Evolutionary conservation across 2,329 filamentous ascomycete genomes (phyloP).

Genomic region (Colletotrichum sp.): DNA sequence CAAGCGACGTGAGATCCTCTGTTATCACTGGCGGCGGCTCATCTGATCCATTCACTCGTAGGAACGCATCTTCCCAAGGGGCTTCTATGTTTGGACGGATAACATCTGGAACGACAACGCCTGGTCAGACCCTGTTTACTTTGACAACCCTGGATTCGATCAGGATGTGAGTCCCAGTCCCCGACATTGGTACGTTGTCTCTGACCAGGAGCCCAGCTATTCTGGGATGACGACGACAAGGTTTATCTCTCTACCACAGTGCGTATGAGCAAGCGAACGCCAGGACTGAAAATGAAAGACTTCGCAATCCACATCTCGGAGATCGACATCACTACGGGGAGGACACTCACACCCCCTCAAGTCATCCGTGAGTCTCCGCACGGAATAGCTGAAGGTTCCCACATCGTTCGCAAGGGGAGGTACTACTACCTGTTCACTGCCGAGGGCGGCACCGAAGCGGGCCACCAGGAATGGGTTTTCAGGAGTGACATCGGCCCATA

Average conservation of each 20-base stretch:
- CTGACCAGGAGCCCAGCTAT: conserved; percentile 29
- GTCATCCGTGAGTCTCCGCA: conserved; percentile 41
- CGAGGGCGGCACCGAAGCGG: conserved; percentile 48
- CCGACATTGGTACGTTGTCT: background rate
- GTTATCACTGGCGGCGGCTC: background rate
- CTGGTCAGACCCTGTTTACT: conserved; percentile 60
- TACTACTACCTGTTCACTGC: conserved; percentile 47
- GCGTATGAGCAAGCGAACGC: conserved; percentile 38
- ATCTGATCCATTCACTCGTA: conserved; percentile 24
- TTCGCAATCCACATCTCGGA: conserved; percentile 55
- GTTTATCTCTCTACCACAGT: conserved; percentile 53
- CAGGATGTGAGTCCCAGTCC: conserved; percentile 46
- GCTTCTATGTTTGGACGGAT: conserved; percentile 58
- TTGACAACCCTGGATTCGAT: conserved; percentile 59
- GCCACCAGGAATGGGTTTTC: conserved; percentile 58
- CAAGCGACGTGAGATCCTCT: conserved; percentile 23
- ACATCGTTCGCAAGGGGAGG: conserved; percentile 37
- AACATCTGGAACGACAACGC: conserved; percentile 55
- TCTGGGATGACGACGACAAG: conserved; percentile 55
- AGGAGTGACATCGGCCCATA: conserved; percentile 47
- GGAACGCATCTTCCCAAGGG: conserved; percentile 55
- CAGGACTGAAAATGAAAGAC: conserved; percentile 49
- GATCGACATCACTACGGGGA: conserved; percentile 46
- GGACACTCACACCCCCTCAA: conserved; percentile 39
- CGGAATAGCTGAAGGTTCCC: conserved; percentile 48